Base-by-base conservation (phyloP, 129 eudicot species). In the Smallanthus sonchifolius region DNA sequence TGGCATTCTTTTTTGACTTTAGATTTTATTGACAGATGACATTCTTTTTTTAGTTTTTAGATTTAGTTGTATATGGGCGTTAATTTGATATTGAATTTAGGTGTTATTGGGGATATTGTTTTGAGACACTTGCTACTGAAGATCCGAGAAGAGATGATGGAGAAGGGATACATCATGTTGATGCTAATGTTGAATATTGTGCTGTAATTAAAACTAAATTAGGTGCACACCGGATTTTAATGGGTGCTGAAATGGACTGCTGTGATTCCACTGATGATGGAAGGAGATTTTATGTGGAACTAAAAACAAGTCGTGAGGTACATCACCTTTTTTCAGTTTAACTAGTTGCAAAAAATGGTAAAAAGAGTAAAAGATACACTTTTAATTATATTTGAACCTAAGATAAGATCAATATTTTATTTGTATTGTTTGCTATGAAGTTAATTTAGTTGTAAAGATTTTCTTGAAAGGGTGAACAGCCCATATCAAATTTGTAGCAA, bases 161-260 rank as follows among this genome's bases (percentile, higher is more conserved):
- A 67, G 99, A 91, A 80, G 97, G 92, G 71, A 86, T 95, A 78
- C 97, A 87, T 86, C 83, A 91, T 77, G 86, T 95, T 62, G 96
- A 95, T 85, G 92, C 99, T 75, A 95, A 95, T 77, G 92, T 85
- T 79, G 99, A 95, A 79, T 95, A 78, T 72, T 95, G 99, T 82
- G 74, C 96, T 76, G 94, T 91, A 48, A 76, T 95, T 74, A 95
- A 91, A 78, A 95, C 99, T 54, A 95, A 95, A 81, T 80, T 95
- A 72, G 99, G 99, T 24, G 97, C 99, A 55, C 99, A 95, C 54
- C 87, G 99, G 34, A 85, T 95, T 65, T 77, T 95, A 78, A 95
- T 95, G 99, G 99, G 99, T 72, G 99, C 99, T 80, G 99, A 95
- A 83, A 95, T 95, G 97, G 99, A 95, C 79, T 95, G 97, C 73